Evolutionary conservation across 139 green algal genomes (phyloP).

Genomic region (Chlorella ohadii): DNA sequence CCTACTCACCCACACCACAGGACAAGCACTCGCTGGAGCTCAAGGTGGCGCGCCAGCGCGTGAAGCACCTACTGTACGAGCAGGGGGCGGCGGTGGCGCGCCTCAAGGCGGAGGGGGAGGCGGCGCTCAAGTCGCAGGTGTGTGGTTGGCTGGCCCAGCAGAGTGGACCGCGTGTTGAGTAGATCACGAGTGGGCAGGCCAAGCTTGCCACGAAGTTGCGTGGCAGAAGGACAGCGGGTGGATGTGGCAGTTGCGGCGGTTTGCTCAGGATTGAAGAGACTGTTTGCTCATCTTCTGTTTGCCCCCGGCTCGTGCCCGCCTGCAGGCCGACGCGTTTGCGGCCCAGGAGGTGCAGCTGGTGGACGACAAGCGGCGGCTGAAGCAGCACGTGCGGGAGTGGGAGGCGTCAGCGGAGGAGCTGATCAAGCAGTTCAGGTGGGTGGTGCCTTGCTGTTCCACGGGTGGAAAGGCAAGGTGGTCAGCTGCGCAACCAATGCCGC

Average conservation of each 20-base stretch:
- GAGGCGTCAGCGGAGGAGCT: constrained; percentile 86
- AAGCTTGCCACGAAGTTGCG: too few species aligned
- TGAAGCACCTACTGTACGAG: constrained; percentile 96
- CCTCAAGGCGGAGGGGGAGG: constrained; percentile 87
- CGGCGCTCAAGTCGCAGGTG: constrained; percentile 78
- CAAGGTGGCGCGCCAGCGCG: constrained; percentile 95
- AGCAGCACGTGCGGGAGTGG: constrained; percentile 84
- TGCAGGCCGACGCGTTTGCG: constrained; percentile 65
- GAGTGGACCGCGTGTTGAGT: too few species aligned
- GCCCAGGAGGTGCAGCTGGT: constrained; percentile 70
- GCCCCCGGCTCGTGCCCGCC: too few species aligned
- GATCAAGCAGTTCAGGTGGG: constrained; percentile 71
- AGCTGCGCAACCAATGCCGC: too few species aligned
- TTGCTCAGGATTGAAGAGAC: too few species aligned
- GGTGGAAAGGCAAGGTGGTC: too few species aligned
- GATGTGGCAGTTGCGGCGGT: too few species aligned
- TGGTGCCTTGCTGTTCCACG: not conserved
- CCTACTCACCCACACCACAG: constrained; percentile 36
- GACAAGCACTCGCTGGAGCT: constrained; percentile 90
- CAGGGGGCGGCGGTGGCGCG: constrained; percentile 89
- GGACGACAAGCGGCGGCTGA: constrained; percentile 84
- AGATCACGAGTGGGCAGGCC: too few species aligned
- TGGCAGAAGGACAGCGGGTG: too few species aligned
- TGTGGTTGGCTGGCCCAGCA: too few species aligned
- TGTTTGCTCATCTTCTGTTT: too few species aligned